Percentiles rank a stretch among this genome's conserved stretches.
Conservation (phyloP, 2,329 filamentous ascomycete species). For the Tolypocladium nubicola region DNA sequence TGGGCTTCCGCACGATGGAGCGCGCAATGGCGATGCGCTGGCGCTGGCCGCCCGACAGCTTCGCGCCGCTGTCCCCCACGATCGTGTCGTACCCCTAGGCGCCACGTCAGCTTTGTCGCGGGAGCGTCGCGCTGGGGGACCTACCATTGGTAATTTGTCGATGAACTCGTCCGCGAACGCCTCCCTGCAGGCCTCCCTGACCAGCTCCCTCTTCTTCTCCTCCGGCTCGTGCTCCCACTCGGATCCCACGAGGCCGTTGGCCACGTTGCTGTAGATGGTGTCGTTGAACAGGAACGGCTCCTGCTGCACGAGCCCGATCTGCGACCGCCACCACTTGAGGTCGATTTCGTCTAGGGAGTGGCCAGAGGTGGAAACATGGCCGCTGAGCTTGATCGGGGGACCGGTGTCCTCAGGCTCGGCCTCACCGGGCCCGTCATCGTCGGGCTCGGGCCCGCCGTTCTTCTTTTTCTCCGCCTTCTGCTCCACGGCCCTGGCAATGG, state of each 20-base stretch:
- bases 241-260: slow-evolving; percentile 44
- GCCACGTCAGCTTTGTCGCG: not conserved
- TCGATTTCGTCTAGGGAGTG: slow-evolving; percentile 47
- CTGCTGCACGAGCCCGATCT: slow-evolving; percentile 58
- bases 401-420: slow-evolving; percentile 25
- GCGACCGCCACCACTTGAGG: slow-evolving; percentile 50
- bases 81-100: slow-evolving; percentile 56
- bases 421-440: slow-evolving; percentile 15
- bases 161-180: slow-evolving; percentile 63
- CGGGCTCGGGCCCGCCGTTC: slow-evolving; percentile 19
- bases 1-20: slow-evolving; percentile 60
- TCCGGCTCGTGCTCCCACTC: slow-evolving; percentile 41
- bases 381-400: slow-evolving; percentile 33
- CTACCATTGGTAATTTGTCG: slow-evolving; percentile 45
- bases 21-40: slow-evolving; percentile 72
- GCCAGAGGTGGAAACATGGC: slow-evolving; percentile 38
- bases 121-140: slow-evolving; percentile 8
- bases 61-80: slow-evolving; percentile 69
- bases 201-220: slow-evolving; percentile 46
- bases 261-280: slow-evolving; percentile 52
- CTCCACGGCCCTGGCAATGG: slow-evolving; percentile 39
- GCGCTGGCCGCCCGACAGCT: slow-evolving; percentile 76
- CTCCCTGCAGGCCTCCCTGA: slow-evolving; percentile 53
- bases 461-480: slow-evolving; percentile 33
- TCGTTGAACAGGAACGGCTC: slow-evolving; percentile 60